Conservation (phyloP, 768 basidiomycete species). For the Psilocybe azurescens region DNA sequence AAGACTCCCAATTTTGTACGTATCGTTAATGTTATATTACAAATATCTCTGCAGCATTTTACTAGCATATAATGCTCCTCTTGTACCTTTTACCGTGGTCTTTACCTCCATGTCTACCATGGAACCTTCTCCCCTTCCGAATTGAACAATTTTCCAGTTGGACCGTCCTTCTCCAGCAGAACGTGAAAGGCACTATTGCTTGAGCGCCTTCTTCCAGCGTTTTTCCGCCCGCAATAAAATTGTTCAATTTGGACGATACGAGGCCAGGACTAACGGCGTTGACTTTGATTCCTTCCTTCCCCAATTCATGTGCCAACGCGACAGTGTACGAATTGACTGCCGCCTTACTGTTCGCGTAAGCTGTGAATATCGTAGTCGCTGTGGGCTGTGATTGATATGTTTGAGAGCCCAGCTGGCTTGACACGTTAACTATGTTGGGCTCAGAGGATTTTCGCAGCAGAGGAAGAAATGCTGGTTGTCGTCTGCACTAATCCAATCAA, state of each 20-base stretch:
- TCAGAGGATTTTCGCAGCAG: conserved; percentile 39
- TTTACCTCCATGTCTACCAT: background rate
- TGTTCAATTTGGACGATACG: conserved; percentile 48
- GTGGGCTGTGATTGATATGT: conserved; percentile 35
- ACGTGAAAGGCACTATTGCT: conserved; percentile 42
- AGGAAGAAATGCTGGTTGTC: conserved; percentile 44
- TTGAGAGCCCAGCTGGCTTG: conserved; percentile 51
- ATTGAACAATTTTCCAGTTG: conserved; percentile 37
- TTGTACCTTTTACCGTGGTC: too few relatives aligned
- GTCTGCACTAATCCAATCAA: conserved; percentile 49
- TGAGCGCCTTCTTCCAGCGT: conserved; percentile 39
- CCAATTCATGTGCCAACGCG: conserved; percentile 66
- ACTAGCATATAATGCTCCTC: too few relatives aligned
- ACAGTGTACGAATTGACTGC: conserved; percentile 67
- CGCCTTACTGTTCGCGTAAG: conserved; percentile 75
- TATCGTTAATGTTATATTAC: too few relatives aligned
- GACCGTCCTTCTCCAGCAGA: conserved; percentile 43
- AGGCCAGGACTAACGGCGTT: conserved; percentile 70
- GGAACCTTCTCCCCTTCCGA: background rate
- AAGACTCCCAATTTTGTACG: too few relatives aligned
- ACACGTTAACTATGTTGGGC: conserved; percentile 48
- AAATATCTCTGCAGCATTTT: too few relatives aligned
- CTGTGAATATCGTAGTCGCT: conserved; percentile 33
- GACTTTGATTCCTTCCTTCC: conserved; percentile 55
- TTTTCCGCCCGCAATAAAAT: conserved; percentile 42